Evolutionary conservation across 1,139 yeast genomes (phyloP).

Genomic region (Wickerhamiella infanticola): DNA sequence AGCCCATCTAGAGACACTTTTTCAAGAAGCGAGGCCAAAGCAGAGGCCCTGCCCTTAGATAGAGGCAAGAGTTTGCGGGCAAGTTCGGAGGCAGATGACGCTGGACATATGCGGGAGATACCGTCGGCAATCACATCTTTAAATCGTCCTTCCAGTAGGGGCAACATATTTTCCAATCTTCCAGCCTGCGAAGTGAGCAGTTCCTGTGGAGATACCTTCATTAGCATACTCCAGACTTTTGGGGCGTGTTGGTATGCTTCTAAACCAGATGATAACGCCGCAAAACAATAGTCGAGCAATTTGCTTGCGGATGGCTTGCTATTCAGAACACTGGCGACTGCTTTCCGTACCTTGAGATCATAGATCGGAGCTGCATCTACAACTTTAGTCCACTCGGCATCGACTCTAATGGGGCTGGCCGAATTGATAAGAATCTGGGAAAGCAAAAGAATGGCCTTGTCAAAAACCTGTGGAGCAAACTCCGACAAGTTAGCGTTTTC

Average conservation of each 20-base stretch:
- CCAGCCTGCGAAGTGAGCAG: slow-evolving; percentile 16
- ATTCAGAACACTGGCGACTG: not conserved
- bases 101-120: slow-evolving; percentile 15
- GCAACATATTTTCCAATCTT: slow-evolving; percentile 14
- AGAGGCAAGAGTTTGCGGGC: slow-evolving; percentile 1
- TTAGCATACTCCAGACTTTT: slow-evolving; percentile 15
- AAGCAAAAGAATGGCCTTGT: slow-evolving; percentile 3
- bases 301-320: not conserved
- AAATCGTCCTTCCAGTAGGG: slow-evolving; percentile 28
- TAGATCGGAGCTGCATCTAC: not conserved
- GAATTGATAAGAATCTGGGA: not conserved
- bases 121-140: slow-evolving; percentile 38
- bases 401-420: not conserved
- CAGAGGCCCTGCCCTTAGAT: slow-evolving; percentile 14
- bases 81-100: slow-evolving; percentile 9
- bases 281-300: not conserved
- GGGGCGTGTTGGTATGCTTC: not conserved
- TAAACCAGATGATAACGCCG: not conserved
- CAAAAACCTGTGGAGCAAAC: not conserved
- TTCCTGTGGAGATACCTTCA: slow-evolving; percentile 19
- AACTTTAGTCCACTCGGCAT: not conserved
- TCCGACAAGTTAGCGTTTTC: not conserved
- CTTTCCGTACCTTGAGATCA: not conserved
- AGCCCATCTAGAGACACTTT: slow-evolving; percentile 34
- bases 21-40: slow-evolving; percentile 37